A percentile compares a stretch with the other conserved stretches of the same genome.
These are phyloP conservation scores for Cladosporium sphaerospermum DNA, from an alignment of 2,329 filamentous ascomycete genomes.

Conservation along the genomic window DNA sequence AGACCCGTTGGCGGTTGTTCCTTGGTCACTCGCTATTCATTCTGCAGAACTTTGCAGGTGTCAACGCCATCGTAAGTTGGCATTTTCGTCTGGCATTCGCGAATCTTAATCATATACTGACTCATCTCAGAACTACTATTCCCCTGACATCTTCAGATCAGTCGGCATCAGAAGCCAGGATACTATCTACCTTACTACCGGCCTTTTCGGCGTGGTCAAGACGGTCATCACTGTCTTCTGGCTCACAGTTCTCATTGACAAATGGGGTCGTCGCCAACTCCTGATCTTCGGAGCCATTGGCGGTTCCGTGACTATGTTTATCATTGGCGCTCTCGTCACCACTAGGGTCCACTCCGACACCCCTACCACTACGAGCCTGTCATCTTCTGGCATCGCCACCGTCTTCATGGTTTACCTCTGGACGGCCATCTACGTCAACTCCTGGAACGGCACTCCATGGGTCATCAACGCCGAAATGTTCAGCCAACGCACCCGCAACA, in stretches of 20 bases:
- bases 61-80: slow-evolving; percentile 7
- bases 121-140: neutral
- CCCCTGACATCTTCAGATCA: neutral
- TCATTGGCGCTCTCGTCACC: slow-evolving; percentile 10
- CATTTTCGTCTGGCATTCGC: too few species aligned
- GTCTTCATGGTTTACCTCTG: slow-evolving; percentile 12
- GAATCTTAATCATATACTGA: neutral
- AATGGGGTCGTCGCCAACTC: slow-evolving; percentile 11
- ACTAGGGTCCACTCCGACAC: neutral
- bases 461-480: slow-evolving; percentile 45
- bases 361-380: neutral
- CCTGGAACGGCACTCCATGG: slow-evolving; percentile 37
- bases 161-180: slow-evolving; percentile 9
- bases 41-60: slow-evolving; percentile 15
- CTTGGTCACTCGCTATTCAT: slow-evolving; percentile 18
- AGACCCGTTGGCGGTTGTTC: slow-evolving; percentile 16
- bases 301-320: slow-evolving; percentile 8
- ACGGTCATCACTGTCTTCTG: slow-evolving; percentile 12
- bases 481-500: slow-evolving; percentile 32
- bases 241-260: slow-evolving; percentile 9
- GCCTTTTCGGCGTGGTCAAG: slow-evolving; percentile 16
- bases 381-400: slow-evolving; percentile 5
- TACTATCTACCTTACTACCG: slow-evolving; percentile 11
- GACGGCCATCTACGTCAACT: slow-evolving; percentile 38
- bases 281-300: slow-evolving; percentile 6